Evolutionary conservation across 2,329 filamentous ascomycete species (phyloP).

Genomic region (Aspergillus ustus): DNA sequence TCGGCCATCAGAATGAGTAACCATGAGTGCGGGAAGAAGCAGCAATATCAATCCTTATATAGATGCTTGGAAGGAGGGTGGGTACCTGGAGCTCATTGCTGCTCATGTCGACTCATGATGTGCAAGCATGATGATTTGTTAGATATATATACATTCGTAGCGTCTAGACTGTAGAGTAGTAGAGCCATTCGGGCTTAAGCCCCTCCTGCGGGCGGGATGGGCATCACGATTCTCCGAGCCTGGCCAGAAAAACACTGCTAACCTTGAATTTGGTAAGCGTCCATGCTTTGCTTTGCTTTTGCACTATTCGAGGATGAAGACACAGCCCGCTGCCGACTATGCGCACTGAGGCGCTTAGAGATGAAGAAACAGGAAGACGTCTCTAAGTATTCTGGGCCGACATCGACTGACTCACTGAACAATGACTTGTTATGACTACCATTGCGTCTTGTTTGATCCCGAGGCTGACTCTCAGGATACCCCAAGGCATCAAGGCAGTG

Average conservation of each 20-base stretch:
- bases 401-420: conserved; percentile 22
- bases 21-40: neutral
- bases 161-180: neutral
- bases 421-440: neutral
- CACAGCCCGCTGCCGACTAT: conserved; percentile 20
- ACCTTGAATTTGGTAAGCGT: neutral
- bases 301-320: conserved; percentile 18
- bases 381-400: conserved; percentile 23
- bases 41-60: neutral
- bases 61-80: neutral
- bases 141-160: neutral
- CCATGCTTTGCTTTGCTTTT: neutral
- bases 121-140: neutral
- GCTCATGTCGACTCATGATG: conserved; percentile 12
- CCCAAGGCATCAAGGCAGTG: neutral
- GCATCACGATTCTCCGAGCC: neutral
- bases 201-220: neutral
- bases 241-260: neutral
- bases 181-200: neutral
- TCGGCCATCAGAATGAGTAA: conserved; percentile 13
- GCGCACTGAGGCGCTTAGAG: conserved; percentile 25
- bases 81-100: neutral
- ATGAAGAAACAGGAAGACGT: conserved; percentile 23
- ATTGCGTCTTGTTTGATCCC: neutral
- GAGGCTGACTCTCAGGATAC: neutral